Evolutionary conservation across 2,329 filamentous ascomycete species (phyloP).

Genomic region (Xylariaceae sp.): DNA sequence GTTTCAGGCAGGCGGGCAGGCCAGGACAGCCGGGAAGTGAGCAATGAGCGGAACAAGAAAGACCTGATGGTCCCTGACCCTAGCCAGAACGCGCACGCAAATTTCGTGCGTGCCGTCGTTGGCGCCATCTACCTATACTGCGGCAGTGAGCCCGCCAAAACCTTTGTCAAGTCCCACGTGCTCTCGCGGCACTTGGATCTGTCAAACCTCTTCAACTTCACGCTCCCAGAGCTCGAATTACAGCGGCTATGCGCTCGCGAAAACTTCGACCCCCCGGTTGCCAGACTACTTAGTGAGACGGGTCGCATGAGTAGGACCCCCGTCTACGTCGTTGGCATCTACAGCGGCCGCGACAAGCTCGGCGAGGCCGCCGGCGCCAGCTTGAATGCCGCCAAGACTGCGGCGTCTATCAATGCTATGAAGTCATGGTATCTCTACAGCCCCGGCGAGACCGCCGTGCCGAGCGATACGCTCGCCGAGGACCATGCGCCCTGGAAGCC

Average conservation of each 20-base stretch:
- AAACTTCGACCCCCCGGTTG: slow-evolving; percentile 82
- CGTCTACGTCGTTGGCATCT: slow-evolving; percentile 92
- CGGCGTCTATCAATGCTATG: slow-evolving; percentile 80
- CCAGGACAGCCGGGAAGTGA: slow-evolving; percentile 19
- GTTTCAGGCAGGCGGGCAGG: neutral
- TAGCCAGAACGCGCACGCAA: slow-evolving; percentile 55
- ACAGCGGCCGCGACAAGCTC: slow-evolving; percentile 84
- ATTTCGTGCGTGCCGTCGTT: slow-evolving; percentile 78
- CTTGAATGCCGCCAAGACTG: slow-evolving; percentile 71
- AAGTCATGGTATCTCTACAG: slow-evolving; percentile 97
- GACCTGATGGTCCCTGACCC: slow-evolving; percentile 23
- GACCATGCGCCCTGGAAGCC: slow-evolving; percentile 64
- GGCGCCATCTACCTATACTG: slow-evolving; percentile 84
- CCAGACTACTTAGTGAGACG: slow-evolving; percentile 85
- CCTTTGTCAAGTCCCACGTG: slow-evolving; percentile 82
- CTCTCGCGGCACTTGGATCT: slow-evolving; percentile 77
- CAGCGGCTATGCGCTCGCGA: slow-evolving; percentile 81
- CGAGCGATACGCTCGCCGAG: slow-evolving; percentile 66
- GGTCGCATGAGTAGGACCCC: slow-evolving; percentile 80
- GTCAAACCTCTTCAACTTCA: slow-evolving; percentile 77
- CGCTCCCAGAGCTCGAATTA: slow-evolving; percentile 79
- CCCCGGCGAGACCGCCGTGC: slow-evolving; percentile 65
- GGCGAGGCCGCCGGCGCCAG: slow-evolving; percentile 83
- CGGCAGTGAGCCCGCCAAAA: slow-evolving; percentile 73
- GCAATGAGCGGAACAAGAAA: slow-evolving; percentile 22